A percentile compares a stretch with the other conserved stretches of the same genome.
These are phyloP conservation scores for Aspergillus sparsus DNA, from an alignment of 495 filamentous ascomycete species.

Conservation along the genomic window DNA sequence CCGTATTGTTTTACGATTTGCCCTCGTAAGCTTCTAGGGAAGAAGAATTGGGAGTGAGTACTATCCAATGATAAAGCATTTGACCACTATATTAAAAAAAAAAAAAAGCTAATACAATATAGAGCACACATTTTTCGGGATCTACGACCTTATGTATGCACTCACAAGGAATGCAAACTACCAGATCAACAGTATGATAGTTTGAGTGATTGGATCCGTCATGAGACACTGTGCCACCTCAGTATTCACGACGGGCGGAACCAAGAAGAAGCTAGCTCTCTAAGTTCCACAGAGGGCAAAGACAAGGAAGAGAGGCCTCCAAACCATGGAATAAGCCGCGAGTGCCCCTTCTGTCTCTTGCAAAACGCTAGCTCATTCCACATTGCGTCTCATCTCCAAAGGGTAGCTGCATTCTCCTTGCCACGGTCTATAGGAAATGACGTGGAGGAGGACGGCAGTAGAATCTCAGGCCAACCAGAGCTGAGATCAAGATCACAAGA, in stretches of 20 bases:
- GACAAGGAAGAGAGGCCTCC: background rate
- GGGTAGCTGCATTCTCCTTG: slow-evolving; percentile 5
- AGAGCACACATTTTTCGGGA: slow-evolving; percentile 11
- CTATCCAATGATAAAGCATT: background rate
- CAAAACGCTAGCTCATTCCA: background rate
- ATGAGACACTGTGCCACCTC: slow-evolving; percentile 4
- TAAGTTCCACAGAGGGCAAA: background rate
- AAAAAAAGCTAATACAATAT: background rate
- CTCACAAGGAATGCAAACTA: slow-evolving; percentile 8
- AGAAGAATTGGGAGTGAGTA: slow-evolving; percentile 12
- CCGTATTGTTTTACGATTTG: slow-evolving; percentile 13
- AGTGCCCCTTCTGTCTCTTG: background rate
- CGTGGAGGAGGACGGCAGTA: background rate
- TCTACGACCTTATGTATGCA: slow-evolving; percentile 8
- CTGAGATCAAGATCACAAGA: background rate
- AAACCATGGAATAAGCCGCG: background rate
- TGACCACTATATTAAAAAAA: background rate
- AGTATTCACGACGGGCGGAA: background rate
- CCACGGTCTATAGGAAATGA: background rate
- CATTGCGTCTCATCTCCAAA: slow-evolving; percentile 7
- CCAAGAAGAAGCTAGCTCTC: background rate
- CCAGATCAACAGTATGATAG: slow-evolving; percentile 10
- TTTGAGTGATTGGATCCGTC: slow-evolving; percentile 8
- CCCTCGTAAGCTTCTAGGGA: background rate
- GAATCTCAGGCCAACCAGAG: background rate